Conservation (phyloP, 805 yeast genomes). For the Pichia rugopelliculosa region DNA sequence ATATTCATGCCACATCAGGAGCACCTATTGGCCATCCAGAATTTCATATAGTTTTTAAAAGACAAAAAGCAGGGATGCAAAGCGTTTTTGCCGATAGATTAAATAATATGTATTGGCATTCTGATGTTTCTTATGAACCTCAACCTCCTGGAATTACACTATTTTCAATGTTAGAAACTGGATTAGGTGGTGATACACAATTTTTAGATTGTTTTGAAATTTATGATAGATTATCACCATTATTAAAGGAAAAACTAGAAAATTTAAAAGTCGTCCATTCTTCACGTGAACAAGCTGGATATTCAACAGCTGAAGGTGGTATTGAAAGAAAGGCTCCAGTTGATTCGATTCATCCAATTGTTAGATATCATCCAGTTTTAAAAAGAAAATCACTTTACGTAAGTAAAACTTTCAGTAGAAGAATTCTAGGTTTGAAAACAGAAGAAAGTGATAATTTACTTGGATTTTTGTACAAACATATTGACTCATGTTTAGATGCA, state of each 20-base stretch:
- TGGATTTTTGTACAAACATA: neutral
- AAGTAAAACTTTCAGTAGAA: neutral
- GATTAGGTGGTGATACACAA: slow-evolving; percentile 80
- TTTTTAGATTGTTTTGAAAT: slow-evolving; percentile 65
- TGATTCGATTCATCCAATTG: neutral
- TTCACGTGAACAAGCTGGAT: slow-evolving; percentile 53
- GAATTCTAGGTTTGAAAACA: neutral
- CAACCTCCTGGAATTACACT: slow-evolving; percentile 69
- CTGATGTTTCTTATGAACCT: slow-evolving; percentile 65
- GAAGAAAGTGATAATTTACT: neutral
- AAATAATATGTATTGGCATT: slow-evolving; percentile 49
- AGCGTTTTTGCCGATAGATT: slow-evolving; percentile 29
- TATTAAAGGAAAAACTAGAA: slow-evolving; percentile 40
- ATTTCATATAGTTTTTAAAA: slow-evolving; percentile 53
- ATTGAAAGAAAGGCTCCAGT: neutral
- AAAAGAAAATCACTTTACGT: neutral
- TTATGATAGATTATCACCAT: slow-evolving; percentile 61
- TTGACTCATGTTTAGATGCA: neutral
- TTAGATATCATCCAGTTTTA: neutral
- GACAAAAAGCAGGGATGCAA: slow-evolving; percentile 33
- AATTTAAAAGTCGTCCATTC: slow-evolving; percentile 65
- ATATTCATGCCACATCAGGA: slow-evolving; percentile 72
- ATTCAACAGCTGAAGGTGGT: neutral
- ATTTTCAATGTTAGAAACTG: slow-evolving; percentile 48
- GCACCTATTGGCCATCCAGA: slow-evolving; percentile 53